Conservation (phyloP, 148 eudicot genomes). For the Fagopyrum tataricum region DNA sequence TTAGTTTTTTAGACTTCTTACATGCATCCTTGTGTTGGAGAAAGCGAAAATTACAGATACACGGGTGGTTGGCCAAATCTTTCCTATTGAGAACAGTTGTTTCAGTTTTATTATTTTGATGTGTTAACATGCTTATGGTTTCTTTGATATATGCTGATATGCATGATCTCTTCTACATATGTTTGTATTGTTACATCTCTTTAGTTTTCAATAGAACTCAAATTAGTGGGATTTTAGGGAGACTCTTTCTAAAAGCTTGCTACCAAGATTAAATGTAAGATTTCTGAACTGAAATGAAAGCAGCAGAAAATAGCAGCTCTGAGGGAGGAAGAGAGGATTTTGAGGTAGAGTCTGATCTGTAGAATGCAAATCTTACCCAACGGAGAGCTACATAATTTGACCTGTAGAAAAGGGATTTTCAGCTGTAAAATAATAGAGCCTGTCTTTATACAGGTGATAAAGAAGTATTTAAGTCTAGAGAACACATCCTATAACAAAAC, state of each 20-base stretch:
- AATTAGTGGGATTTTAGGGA: background rate
- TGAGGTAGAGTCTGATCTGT: too few relatives aligned
- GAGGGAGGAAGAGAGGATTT: too few relatives aligned
- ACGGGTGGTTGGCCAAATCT: background rate
- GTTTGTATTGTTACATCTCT: background rate
- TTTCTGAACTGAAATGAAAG: background rate
- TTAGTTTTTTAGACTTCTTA: too few relatives aligned
- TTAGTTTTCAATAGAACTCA: background rate
- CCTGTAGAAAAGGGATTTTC: too few relatives aligned
- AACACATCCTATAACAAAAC: too few relatives aligned
- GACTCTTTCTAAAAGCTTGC: background rate
- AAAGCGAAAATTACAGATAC: background rate
- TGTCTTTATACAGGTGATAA: too few relatives aligned
- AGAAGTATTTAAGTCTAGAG: too few relatives aligned
- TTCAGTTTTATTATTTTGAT: background rate
- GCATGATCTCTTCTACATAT: slow-evolving; percentile 5
- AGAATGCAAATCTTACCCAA: too few relatives aligned
- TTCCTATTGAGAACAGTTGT: background rate
- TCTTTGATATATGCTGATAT: background rate
- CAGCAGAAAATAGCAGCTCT: background rate
- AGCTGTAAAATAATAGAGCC: too few relatives aligned
- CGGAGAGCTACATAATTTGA: too few relatives aligned
- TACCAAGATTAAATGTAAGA: background rate
- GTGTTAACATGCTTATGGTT: background rate
- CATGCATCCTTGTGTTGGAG: background rate